phyloP scores from a whole-genome alignment of 805 yeast species.

The Saccharomycopsis sp. region DNA sequence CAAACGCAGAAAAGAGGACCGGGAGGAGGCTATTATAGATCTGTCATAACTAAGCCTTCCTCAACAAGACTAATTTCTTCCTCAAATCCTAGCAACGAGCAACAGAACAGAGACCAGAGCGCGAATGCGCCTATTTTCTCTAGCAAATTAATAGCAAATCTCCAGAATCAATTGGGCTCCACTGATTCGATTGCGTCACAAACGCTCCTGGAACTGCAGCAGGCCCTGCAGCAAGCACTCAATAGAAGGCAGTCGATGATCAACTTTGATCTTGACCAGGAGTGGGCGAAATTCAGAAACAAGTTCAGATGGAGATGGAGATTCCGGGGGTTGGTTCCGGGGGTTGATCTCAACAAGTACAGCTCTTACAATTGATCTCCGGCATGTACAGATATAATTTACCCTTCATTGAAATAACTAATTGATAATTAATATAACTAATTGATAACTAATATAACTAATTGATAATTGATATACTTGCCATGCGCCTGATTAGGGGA shows the following conservation, averaged over 20 bases:
- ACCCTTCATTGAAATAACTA: too few relatives aligned
- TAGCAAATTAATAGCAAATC: slow-evolving; percentile 26
- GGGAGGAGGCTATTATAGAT: slow-evolving; percentile 15
- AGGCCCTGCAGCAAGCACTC: neutral
- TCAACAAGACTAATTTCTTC: slow-evolving; percentile 6
- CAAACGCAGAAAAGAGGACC: slow-evolving; percentile 10
- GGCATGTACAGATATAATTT: neutral
- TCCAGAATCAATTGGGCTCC: slow-evolving; percentile 28
- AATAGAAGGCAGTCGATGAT: neutral
- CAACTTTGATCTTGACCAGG: slow-evolving; percentile 10
- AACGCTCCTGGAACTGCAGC: slow-evolving; percentile 1
- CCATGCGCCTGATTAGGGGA: too few relatives aligned
- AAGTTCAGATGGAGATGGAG: slow-evolving; percentile 49
- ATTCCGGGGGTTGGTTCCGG: slow-evolving; percentile 38
- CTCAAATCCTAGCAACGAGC: neutral
- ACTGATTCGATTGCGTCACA: neutral
- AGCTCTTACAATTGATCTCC: neutral
- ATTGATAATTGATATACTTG: too few relatives aligned
- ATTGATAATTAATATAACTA: too few relatives aligned
- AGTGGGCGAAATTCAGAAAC: slow-evolving; percentile 28
- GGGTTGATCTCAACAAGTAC: slow-evolving; percentile 20
- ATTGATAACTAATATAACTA: too few relatives aligned
- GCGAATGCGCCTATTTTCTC: slow-evolving; percentile 25
- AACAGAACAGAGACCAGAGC: slow-evolving; percentile 11
- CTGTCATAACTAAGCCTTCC: slow-evolving; percentile 9